Percentiles rank a stretch among this genome's conserved stretches.
These are phyloP conservation scores for Penicillium ucsense DNA, from an alignment of 495 filamentous ascomycete genomes.

Conservation along the genomic window DNA sequence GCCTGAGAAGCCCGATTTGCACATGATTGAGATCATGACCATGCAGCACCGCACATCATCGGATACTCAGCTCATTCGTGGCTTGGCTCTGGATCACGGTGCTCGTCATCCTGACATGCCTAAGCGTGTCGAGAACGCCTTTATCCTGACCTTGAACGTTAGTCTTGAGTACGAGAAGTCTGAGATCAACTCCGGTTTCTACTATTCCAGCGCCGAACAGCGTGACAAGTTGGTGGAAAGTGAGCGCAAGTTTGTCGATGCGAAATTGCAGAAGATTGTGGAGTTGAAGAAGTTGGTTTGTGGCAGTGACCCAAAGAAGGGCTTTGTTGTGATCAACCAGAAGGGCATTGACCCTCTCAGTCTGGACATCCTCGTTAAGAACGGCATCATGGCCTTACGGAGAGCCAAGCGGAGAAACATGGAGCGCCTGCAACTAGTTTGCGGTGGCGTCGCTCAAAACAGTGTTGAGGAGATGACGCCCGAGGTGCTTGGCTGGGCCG, in stretches of 20 bases:
- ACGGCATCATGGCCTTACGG: slow-evolving; percentile 88
- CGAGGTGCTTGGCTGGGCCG: slow-evolving; percentile 91
- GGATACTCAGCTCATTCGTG: slow-evolving; percentile 90
- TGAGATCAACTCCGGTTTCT: slow-evolving; percentile 98
- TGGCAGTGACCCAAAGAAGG: slow-evolving; percentile 87
- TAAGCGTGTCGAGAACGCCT: slow-evolving; percentile 88
- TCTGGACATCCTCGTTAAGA: slow-evolving; percentile 92
- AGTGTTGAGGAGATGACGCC: slow-evolving; percentile 88
- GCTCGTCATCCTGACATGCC: slow-evolving; percentile 98
- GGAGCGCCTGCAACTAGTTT: slow-evolving; percentile 92
- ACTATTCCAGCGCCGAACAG: slow-evolving; percentile 94
- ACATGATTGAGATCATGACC: slow-evolving; percentile 99
- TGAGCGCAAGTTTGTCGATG: slow-evolving; percentile 90
- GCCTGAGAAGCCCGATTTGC: slow-evolving; percentile 86
- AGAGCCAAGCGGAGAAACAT: slow-evolving; percentile 97
- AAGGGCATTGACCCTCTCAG: slow-evolving; percentile 98
- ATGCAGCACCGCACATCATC: slow-evolving; percentile 97
- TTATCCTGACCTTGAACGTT: slow-evolving; percentile 91
- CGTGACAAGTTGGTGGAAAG: slow-evolving; percentile 96
- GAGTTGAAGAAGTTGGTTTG: slow-evolving; percentile 98
- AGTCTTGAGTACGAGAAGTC: slow-evolving; percentile 98
- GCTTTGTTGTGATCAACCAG: slow-evolving; percentile 97
- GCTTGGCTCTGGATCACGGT: slow-evolving; percentile 89
- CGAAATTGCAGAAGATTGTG: slow-evolving; percentile 95
- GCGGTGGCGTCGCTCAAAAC: slow-evolving; percentile 85